Conservation (phyloP, 495 filamentous ascomycete genomes). For the Xylaria palmicola region DNA sequence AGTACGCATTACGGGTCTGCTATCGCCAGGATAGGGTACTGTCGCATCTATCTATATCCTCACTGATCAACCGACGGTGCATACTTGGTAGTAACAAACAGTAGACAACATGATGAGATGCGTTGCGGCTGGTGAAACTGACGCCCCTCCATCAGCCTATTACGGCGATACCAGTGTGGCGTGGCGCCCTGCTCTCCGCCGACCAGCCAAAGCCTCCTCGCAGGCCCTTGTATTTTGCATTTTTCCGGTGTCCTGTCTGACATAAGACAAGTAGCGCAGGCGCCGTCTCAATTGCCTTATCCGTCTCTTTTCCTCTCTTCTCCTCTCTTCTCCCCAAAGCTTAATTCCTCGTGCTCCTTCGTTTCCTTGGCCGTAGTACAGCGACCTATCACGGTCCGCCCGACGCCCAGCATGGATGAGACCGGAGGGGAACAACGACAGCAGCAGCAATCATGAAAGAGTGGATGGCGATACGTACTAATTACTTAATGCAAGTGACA, state of each 20-base stretch:
- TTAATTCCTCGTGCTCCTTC: too few species aligned
- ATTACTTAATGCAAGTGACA: not conserved
- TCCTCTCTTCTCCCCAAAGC: not conserved
- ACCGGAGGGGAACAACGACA: too few species aligned
- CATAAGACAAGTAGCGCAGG: not conserved
- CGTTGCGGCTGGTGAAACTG: constrained; percentile 5
- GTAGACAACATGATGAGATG: not conserved
- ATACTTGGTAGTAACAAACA: too few species aligned
- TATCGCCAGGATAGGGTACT: not conserved
- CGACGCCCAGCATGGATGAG: too few species aligned
- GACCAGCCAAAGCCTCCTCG: not conserved
- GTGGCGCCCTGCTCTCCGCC: not conserved
- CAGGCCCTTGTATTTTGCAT: not conserved
- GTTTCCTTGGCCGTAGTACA: too few species aligned
- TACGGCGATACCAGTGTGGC: too few species aligned
- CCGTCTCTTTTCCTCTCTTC: not conserved
- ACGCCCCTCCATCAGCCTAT: not conserved
- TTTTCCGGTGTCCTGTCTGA: not conserved
- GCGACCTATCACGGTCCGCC: too few species aligned
- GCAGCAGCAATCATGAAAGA: too few species aligned
- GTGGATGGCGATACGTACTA: not conserved
- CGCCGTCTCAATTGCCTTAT: not conserved
- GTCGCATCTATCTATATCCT: not conserved
- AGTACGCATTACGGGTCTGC: not conserved
- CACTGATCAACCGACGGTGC: not conserved